Base-by-base conservation (phyloP, 2,329 filamentous ascomycete species). In the Knufia petricola region DNA sequence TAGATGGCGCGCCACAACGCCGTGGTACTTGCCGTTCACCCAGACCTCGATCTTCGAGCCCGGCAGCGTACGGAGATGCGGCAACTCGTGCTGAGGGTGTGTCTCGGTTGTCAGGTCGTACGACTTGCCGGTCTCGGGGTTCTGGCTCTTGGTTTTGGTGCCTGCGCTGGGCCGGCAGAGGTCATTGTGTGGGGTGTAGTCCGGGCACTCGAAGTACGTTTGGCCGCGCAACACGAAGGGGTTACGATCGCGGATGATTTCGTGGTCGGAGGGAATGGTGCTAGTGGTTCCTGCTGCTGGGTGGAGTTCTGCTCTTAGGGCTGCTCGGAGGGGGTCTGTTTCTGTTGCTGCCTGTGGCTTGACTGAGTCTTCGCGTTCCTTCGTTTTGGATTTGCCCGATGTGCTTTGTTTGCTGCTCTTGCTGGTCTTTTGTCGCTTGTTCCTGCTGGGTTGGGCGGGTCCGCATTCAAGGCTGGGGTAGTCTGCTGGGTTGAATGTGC, bases 201-300 rank as follows among this genome's bases (percentile, higher is more conserved):
- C 88, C 55, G 88, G 85, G 62, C 87, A 84, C 67, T 94, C 88
- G 61, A 94, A 94, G 49, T 60, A 60, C 9, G 53, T 54, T 17
- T 37, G 24, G 17, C 57, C 56, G 66, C 95, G 95, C 72, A 94
- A 94, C 8, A 89, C 82, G 56, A 96, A 94, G 1, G 92, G 89
- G 38, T 95, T 87, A 42, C 92, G 85, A 65, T 98, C 94, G 53
- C 94, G 87, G 51, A 98, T 86, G 53, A 96, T 85, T 64, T 96
- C 92, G 46, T 51, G 47, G 28, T 57, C 55, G 3, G 57, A 50
- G 10, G 57, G 57, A 4, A 42, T 15, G 10, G 50, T 20, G 21
- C 37, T 45, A n/a, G 48, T 49, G 7, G 30, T 17, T 6, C 32
- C 32, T 36, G 32, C 13, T 20, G 50, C 9, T 9, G 58, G 50